Conservation (phyloP, 768 basidiomycete genomes). For the Suillus bovinus region DNA sequence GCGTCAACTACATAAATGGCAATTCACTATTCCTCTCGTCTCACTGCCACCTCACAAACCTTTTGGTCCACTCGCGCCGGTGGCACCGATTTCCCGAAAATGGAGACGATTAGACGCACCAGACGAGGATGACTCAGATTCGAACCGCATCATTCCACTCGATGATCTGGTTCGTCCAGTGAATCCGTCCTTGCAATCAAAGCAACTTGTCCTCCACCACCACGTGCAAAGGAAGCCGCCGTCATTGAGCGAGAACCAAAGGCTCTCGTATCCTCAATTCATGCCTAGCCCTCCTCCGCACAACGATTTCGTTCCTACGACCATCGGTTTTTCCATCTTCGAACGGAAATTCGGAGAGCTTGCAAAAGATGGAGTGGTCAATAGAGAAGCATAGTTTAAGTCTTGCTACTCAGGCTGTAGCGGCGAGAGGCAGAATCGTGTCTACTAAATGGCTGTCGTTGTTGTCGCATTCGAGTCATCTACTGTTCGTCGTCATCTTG, state of each 20-base stretch:
- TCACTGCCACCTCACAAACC: neutral
- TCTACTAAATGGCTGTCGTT: neutral
- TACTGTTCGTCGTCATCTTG: neutral
- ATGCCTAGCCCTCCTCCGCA: conserved; percentile 17
- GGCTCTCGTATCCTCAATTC: conserved; percentile 27
- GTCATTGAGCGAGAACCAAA: neutral
- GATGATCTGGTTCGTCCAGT: conserved; percentile 20
- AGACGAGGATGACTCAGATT: conserved; percentile 20
- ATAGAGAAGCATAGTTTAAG: neutral
- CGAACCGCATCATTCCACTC: conserved; percentile 20
- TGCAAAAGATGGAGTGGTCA: conserved; percentile 19
- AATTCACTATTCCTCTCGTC: neutral
- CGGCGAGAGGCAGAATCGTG: neutral
- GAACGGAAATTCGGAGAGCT: conserved; percentile 24
- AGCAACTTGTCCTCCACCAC: conserved; percentile 10
- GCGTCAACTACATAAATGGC: neutral
- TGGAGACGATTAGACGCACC: conserved; percentile 32
- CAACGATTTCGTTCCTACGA: conserved; percentile 17
- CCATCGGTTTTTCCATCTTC: conserved; percentile 24
- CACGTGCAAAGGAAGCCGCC: conserved; percentile 16
- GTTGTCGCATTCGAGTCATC: neutral
- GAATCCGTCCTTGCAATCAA: neutral
- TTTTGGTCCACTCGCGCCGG: neutral
- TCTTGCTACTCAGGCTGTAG: neutral
- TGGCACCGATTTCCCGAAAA: conserved; percentile 26